A percentile compares a stretch with the other conserved stretches of the same genome.
Conservation (phyloP, 2,329 filamentous ascomycete species). For the Botrytis squamosa region DNA sequence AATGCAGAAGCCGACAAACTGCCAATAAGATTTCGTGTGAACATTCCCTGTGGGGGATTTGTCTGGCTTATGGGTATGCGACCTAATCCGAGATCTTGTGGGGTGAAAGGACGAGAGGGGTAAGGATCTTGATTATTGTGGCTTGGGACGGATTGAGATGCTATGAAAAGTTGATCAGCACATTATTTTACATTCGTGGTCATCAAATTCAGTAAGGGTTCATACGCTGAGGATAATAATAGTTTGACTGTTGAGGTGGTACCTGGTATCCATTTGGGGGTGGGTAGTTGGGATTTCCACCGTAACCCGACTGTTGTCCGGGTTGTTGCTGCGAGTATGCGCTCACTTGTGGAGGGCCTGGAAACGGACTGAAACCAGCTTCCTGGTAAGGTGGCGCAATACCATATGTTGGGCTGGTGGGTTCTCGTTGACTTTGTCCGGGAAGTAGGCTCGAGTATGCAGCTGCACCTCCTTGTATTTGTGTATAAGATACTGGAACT, state of each 20-base stretch:
- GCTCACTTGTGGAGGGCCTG: constrained; percentile 33
- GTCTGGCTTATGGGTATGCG: constrained; percentile 29
- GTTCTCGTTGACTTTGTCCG: constrained; percentile 22
- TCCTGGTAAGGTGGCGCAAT: constrained; percentile 22
- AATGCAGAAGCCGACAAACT: constrained; percentile 88
- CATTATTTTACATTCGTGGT: neutral
- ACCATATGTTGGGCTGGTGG: constrained; percentile 26
- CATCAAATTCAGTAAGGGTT: neutral
- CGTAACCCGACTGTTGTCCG: constrained; percentile 12
- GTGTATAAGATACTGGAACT: constrained; percentile 73
- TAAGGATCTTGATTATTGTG: constrained; percentile 21
- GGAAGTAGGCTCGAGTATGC: constrained; percentile 35
- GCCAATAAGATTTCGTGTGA: constrained; percentile 91
- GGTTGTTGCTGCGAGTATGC: constrained; percentile 30
- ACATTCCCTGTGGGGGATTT: constrained; percentile 71
- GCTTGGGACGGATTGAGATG: constrained; percentile 24
- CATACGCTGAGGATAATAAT: constrained; percentile 19
- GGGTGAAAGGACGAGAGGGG: constrained; percentile 24
- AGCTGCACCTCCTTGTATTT: constrained; percentile 42
- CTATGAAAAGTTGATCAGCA: constrained; percentile 16
- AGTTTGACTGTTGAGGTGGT: constrained; percentile 9
- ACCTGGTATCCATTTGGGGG: constrained; percentile 43
- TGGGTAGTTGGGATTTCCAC: constrained; percentile 27
- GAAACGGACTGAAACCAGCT: constrained; percentile 33
- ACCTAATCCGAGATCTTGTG: constrained; percentile 27